Evolutionary conservation across 345 rosid species (phyloP), one percentile per base, ranked within the genome.

Genomic region (Reutealis trisperma): DNA sequence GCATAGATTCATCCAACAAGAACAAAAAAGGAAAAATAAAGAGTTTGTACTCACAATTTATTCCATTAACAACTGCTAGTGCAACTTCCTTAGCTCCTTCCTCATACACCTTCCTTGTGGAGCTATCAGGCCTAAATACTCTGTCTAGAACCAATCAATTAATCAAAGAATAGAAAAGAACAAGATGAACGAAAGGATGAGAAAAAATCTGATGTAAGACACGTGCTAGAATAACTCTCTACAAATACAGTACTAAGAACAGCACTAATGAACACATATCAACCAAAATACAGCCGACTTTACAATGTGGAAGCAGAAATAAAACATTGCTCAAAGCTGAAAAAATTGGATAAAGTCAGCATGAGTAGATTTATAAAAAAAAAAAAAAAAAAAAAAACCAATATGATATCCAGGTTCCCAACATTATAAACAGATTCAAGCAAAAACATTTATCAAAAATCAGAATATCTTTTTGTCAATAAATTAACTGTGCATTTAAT

Each of bases 41-140:
- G 52, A 27, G 62, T 13, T 18, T 69, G 70, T 68, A 78, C 87
- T 79, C 71, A 89, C 92, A 89, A 65, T 93, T 93, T 83, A 95
- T 90, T 69, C 99, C 99, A 44, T 80, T 84, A 81, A 90, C 97
- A 75, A 89, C 96, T 44, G 98, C 86, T 81, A 93, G 92, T 84
- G 94, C 96, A 77, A 92, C 94, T 65, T 86, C 89, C 77, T 88
- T 93, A 19, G 97, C 94, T 81, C 94, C 99, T 74, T 87, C 86
- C 76, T 90, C 92, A 15, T 93, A 96, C 47, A 91, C 98, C 78
- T 88, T 83, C 86, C 87, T 85, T 52, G 98, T 93, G 75, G 81
- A 73, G 83, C 89, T 79, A 82, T 90, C 94, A 67, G 87, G 66
- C 79, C 90, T 85, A 78, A 93, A 96, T 57, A 93, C 97, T 86